These are phyloP conservation scores for Aspergillus ellipticus DNA, from an alignment of 495 filamentous ascomycete genomes.

Conservation along the genomic window DNA sequence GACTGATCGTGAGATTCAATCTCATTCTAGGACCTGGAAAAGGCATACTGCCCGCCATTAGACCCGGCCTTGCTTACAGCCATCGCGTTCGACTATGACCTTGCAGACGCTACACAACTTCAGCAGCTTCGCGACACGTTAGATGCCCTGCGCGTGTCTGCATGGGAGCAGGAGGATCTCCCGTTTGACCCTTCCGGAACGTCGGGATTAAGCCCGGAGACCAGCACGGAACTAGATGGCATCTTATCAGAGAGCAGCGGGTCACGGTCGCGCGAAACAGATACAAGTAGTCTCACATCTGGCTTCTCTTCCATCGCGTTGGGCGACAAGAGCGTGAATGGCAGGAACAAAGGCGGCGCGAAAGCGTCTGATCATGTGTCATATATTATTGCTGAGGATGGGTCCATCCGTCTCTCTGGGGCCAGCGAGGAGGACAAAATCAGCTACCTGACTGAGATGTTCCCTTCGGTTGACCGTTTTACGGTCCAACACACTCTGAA, in stretches of 20 bases:
- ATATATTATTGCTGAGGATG: conserved; percentile 33
- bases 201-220: conserved; percentile 35
- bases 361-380: conserved; percentile 14
- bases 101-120: conserved; percentile 46
- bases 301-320: conserved; percentile 21
- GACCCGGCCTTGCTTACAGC: conserved; percentile 63
- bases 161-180: conserved; percentile 59
- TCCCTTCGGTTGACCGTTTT: conserved; percentile 59
- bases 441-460: conserved; percentile 59
- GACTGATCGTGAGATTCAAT: background rate
- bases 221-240: conserved; percentile 20
- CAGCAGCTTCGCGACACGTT: conserved; percentile 51
- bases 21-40: conserved; percentile 35
- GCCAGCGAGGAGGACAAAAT: conserved; percentile 56
- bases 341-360: conserved; percentile 14
- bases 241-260: conserved; percentile 20
- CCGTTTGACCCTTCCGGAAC: conserved; percentile 79
- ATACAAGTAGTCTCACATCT: conserved; percentile 39
- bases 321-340: conserved; percentile 14
- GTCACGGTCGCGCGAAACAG: conserved; percentile 41
- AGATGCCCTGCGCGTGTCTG: conserved; percentile 54
- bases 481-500: conserved; percentile 62
- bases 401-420: conserved; percentile 39
- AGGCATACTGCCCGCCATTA: conserved; percentile 58
- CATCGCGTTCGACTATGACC: conserved; percentile 62